Base-by-base conservation (phyloP, 2,329 filamentous ascomycete species). In the Phyllosticta capitalensis region DNA sequence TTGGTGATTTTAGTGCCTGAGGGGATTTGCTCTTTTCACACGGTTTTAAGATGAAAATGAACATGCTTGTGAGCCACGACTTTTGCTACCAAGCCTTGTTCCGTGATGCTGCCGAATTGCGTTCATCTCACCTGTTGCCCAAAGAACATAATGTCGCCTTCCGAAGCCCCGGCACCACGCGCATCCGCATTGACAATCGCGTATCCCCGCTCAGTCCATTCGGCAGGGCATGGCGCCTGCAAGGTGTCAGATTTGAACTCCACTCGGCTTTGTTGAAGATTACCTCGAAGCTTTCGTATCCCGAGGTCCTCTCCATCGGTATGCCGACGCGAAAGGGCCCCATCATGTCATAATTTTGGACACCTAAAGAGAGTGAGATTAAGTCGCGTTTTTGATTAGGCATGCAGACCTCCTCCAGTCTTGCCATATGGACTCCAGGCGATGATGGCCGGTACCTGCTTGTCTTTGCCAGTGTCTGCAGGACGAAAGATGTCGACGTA, bases 401-500 rank as follows among this genome's bases (percentile, higher is more conserved):
- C 10, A 26, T 3, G 17, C 56, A 12, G 9, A 59, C 57, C 57
- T 55, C 45, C 50, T 19, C 57, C 57, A 12, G 19, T 55, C 63
- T 80, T 80, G 17, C 78, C 78, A 61, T 76, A 80, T 6, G 71
- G 72, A 9, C 69, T 72, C 75, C 75, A 80, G 54, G 68, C 70
- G 1, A 80, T 63, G 20, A 79, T 65, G 1, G 76, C 77, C 1
- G 78, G 77, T 0, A 78, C 65, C 51, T 70, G 74, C 12, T 7
- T 20, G 2, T 51, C 45, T 3, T 66, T 65, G n/a, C 63, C 58
- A 17, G 61, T 61, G 19, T 67, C 64, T 1, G 73, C 66, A 0
- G 76, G 76, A 3, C 78, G 70, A 62, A 77, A 79, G 28, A 79
- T 69, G 54, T 80, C 78, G 3, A 68, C 69, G 62, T 77, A 79